These are phyloP conservation scores for Paulownia fortunei DNA, from an alignment of 257 asterid genomes.

Conservation along the genomic window DNA sequence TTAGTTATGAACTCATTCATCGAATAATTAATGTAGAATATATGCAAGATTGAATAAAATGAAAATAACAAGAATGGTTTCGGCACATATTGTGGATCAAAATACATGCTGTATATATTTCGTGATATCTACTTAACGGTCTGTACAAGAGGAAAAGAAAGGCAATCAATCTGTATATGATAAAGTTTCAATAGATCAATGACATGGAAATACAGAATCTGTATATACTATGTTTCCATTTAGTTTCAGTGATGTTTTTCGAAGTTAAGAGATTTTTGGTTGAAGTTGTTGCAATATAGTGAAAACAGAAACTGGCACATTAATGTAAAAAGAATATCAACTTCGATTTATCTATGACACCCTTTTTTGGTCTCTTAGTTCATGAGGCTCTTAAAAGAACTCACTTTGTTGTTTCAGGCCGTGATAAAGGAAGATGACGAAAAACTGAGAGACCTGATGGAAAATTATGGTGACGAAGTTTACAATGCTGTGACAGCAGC, in stretches of 20 bases:
- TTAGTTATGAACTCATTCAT: not conserved
- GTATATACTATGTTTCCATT: too few species aligned
- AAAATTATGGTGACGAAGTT: conserved; percentile 55
- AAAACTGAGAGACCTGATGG: conserved; percentile 70
- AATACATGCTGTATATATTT: not conserved
- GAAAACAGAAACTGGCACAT: not conserved
- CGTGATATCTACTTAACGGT: conserved; percentile 5
- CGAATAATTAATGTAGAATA: not conserved
- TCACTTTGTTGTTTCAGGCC: conserved; percentile 41
- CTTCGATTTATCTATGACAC: not conserved
- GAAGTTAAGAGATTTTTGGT: not conserved
- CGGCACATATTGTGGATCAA: not conserved
- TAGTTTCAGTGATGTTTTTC: not conserved
- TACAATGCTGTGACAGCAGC: conserved; percentile 70
- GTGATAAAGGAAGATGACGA: conserved; percentile 73
- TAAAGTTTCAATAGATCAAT: not conserved
- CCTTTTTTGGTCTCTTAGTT: not conserved
- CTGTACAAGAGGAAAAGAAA: not conserved
- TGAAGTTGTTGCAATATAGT: not conserved
- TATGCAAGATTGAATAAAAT: not conserved
- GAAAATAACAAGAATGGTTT: not conserved
- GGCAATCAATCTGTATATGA: not conserved
- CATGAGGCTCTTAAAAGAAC: conserved; percentile 3
- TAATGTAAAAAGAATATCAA: too few species aligned
- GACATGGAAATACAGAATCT: not conserved